Evolutionary conservation across 805 yeast species (phyloP).

Genomic region (Saccharomyces eubayanus): DNA sequence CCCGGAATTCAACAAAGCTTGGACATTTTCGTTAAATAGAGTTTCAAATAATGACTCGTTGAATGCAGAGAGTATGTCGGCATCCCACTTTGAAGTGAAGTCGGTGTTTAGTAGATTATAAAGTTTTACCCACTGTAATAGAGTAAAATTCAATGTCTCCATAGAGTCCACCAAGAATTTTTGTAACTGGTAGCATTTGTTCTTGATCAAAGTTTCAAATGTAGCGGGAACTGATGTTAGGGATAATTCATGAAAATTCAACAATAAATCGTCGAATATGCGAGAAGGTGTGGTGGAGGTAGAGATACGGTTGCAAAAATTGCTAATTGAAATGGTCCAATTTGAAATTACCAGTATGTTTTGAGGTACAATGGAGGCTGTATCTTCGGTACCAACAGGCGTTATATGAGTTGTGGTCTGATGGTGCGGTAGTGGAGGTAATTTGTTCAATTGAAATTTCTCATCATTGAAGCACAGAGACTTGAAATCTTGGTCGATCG

Average conservation of each 20-base stretch:
- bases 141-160: conserved; percentile 6
- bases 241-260: conserved; percentile 9
- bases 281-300: conserved; percentile 9
- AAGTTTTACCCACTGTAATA: conserved; percentile 16
- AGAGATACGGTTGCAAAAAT: conserved; percentile 14
- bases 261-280: conserved; percentile 13
- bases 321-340: conserved; percentile 21
- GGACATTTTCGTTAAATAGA: conserved; percentile 11
- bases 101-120: conserved; percentile 11
- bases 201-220: conserved; percentile 7
- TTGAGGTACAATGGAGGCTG: not conserved
- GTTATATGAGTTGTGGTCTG: not conserved
- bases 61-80: not conserved
- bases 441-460: conserved; percentile 13
- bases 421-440: conserved; percentile 10
- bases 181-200: conserved; percentile 9
- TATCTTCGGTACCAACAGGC: not conserved
- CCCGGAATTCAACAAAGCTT: conserved; percentile 3
- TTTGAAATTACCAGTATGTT: conserved; percentile 14
- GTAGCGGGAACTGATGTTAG: not conserved
- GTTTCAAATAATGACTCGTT: conserved; percentile 8
- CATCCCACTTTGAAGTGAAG: conserved; percentile 8
- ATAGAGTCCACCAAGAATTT: conserved; percentile 8
- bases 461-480: conserved; percentile 28
- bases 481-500: conserved; percentile 18